Conservation (phyloP, 2,329 filamentous ascomycete species). For the Verticillium klebahnii region DNA sequence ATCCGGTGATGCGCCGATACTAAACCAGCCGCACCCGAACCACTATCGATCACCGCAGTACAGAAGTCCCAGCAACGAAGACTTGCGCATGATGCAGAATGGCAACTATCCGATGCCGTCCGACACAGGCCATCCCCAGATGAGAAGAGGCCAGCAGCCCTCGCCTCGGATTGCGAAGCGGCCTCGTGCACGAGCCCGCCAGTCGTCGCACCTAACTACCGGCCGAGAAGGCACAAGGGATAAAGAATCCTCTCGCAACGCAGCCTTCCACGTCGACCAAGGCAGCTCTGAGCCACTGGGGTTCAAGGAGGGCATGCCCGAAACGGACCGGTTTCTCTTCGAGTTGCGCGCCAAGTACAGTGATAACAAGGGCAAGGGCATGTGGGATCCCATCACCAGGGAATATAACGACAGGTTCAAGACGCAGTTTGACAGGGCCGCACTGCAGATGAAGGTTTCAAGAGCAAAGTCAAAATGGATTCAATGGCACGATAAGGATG, state of each 20-base stretch:
- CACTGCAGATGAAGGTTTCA: slow-evolving; percentile 53
- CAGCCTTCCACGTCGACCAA: neutral
- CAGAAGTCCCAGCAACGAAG: neutral
- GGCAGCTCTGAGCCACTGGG: slow-evolving; percentile 21
- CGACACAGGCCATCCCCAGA: no score
- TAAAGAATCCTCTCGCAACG: neutral
- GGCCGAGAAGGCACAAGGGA: neutral
- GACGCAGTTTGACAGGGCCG: slow-evolving; percentile 38
- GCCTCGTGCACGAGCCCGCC: neutral
- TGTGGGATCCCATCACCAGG: slow-evolving; percentile 50
- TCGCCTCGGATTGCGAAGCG: neutral
- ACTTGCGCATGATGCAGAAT: neutral
- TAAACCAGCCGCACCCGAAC: neutral
- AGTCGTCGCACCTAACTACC: neutral
- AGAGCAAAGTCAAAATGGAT: slow-evolving; percentile 44
- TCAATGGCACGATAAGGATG: slow-evolving; percentile 44
- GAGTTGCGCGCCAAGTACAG: slow-evolving; percentile 41
- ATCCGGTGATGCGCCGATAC: neutral
- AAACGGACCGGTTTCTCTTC: slow-evolving; percentile 45
- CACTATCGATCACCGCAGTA: neutral
- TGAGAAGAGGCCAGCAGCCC: neutral
- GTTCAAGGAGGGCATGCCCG: slow-evolving; percentile 39
- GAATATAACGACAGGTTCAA: slow-evolving; percentile 32
- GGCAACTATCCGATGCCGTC: neutral
- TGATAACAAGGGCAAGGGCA: slow-evolving; percentile 48